phyloP scores from a whole-genome alignment of 768 basidiomycete species.

The Russula olivacea region DNA sequence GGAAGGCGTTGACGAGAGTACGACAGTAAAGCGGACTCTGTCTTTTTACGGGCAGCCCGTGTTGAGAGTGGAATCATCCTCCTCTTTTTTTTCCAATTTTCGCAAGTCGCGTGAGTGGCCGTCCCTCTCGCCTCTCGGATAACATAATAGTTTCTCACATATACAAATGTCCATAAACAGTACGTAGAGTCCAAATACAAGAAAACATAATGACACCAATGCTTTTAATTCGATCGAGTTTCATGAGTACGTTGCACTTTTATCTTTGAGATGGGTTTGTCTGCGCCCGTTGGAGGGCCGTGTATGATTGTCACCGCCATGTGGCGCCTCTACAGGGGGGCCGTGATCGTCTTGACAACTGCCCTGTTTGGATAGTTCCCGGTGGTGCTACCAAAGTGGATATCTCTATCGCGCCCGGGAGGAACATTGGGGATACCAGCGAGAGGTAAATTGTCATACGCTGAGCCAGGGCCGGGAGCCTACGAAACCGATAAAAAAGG shows the following conservation, averaged over 20 bases:
- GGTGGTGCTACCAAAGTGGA: neutral
- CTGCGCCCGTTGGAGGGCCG: too few species aligned
- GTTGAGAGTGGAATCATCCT: constrained; percentile 33
- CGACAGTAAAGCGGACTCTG: constrained; percentile 45
- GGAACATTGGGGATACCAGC: constrained; percentile 51
- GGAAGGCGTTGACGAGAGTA: constrained; percentile 61
- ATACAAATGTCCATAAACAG: too few species aligned
- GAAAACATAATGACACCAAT: too few species aligned
- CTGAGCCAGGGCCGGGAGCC: constrained; percentile 40
- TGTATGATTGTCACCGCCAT: neutral
- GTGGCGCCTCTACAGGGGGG: constrained; percentile 28
- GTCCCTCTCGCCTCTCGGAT: neutral
- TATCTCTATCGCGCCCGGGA: constrained; percentile 23
- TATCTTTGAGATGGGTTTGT: neutral
- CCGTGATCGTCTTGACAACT: constrained; percentile 35
- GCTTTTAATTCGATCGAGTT: too few species aligned
- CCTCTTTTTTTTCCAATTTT: too few species aligned
- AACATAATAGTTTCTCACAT: constrained; percentile 15
- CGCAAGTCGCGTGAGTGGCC: constrained; percentile 2
- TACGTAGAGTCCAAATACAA: too few species aligned
- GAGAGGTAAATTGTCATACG: constrained; percentile 68
- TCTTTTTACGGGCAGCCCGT: constrained; percentile 24
- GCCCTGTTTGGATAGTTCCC: neutral
- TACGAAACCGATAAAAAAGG: constrained; percentile 25
- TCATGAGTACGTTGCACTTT: too few species aligned